A percentile compares a stretch with the other conserved stretches of the same genome.
Evolutionary conservation across 2,329 filamentous ascomycete genomes (phyloP).

Genomic region (Clarireedia hainanense): DNA sequence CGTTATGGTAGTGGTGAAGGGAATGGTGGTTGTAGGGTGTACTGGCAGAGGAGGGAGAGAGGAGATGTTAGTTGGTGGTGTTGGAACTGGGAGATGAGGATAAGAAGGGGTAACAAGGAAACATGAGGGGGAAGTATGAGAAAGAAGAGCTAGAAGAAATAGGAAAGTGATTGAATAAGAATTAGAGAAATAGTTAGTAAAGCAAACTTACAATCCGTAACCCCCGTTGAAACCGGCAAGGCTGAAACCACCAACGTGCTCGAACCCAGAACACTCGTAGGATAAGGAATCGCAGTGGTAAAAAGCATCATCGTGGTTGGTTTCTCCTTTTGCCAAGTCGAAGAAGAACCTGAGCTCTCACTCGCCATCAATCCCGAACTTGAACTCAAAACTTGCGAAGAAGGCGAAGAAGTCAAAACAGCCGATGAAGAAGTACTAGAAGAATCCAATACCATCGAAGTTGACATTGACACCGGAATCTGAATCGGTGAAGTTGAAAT

Average conservation of each 20-base stretch:
- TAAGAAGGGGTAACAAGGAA: not conserved
- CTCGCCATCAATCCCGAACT: not conserved
- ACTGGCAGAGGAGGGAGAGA: conserved; percentile 8
- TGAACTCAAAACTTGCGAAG: not conserved
- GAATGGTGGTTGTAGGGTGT: conserved; percentile 18
- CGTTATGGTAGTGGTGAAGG: conserved; percentile 29
- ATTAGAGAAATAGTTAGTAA: too few species aligned
- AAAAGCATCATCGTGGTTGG: not conserved
- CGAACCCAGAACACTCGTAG: too few species aligned
- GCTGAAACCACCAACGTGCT: too few species aligned
- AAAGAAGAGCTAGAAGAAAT: not conserved
- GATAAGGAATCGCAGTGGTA: not conserved
- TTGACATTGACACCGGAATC: not conserved
- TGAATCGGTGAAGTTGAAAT: not conserved
- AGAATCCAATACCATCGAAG: too few species aligned
- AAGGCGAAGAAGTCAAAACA: not conserved
- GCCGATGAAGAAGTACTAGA: not conserved
- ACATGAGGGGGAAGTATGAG: not conserved
- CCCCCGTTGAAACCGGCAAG: too few species aligned
- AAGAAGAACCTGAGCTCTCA: not conserved
- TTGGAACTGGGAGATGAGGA: conserved; percentile 7
- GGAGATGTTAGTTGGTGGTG: conserved; percentile 25
- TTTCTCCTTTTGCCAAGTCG: not conserved
- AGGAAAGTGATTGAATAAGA: too few species aligned
- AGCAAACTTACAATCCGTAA: too few species aligned